Conservation (phyloP, 192 early-diverging fungal species). For the Rhizoclosmatium sp. region DNA sequence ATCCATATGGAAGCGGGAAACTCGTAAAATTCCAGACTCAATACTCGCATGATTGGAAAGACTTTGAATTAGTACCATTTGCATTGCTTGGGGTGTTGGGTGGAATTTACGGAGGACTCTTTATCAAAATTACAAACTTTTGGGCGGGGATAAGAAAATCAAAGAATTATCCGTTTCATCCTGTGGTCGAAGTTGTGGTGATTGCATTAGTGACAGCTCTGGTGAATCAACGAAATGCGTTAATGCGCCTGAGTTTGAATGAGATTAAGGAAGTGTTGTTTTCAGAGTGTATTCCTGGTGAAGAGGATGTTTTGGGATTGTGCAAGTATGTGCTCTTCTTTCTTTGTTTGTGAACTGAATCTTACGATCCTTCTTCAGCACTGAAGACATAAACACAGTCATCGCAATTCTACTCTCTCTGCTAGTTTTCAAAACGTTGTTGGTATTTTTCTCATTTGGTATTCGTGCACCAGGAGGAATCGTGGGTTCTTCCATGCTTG, state of each 20-base stretch:
- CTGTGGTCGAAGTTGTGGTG: conserved; percentile 50
- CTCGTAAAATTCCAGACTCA: conserved; percentile 91
- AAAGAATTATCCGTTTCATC: conserved; percentile 13
- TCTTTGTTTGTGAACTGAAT: too few species aligned
- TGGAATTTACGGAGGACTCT: conserved; percentile 54
- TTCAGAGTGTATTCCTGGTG: conserved; percentile 39
- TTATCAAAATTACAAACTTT: conserved; percentile 47
- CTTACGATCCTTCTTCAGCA: not conserved
- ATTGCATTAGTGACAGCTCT: conserved; percentile 49
- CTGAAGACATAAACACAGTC: not conserved
- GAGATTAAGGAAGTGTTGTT: conserved; percentile 47
- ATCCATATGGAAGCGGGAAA: conserved; percentile 93
- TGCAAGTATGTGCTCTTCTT: conserved; percentile 21
- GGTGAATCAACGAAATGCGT: conserved; percentile 35
- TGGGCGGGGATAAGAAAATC: conserved; percentile 17
- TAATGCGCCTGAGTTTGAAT: conserved; percentile 31
- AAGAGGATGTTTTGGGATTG: conserved; percentile 32
- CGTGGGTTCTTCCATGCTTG: conserved; percentile 88
- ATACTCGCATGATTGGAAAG: conserved; percentile 90
- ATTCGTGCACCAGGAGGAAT: conserved; percentile 85
- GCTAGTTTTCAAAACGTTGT: conserved; percentile 38
- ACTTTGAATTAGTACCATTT: conserved; percentile 78
- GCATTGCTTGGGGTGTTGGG: conserved; percentile 79
- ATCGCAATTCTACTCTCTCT: conserved; percentile 15
- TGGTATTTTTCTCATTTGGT: conserved; percentile 47